Evolutionary conservation across 2,329 filamentous ascomycete genomes (phyloP), one percentile per base, ranked within the genome.

Genomic region (Verticillium longisporum): DNA sequence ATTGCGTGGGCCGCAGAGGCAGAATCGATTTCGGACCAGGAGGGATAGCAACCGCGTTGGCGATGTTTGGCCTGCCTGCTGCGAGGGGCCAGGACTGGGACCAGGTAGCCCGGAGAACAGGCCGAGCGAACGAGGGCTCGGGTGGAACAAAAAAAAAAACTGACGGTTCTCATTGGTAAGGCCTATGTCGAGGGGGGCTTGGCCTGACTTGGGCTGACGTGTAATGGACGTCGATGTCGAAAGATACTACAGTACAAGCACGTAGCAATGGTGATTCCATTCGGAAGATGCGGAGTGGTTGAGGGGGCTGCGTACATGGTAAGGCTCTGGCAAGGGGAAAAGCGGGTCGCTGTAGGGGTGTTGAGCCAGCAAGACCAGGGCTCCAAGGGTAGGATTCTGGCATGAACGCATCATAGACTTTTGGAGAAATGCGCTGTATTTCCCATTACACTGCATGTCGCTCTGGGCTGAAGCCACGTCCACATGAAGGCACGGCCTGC

Each of bases 341-440:
- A 50, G 41, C 21, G 41, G 41, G 41, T 4, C 41, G 4, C 9
- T 13, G 38, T 50, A 50, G 41, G 41, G 41, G 13, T 50, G 21
- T 18, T 18, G n/a, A n/a, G n/a, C n/a, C n/a, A n/a, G n/a, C n/a
- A n/a, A n/a, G n/a, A n/a, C n/a, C n/a, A n/a, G n/a, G 26, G 26
- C 26, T 26, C 26, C 26, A 26, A 26, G 26, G 41, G 41, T 31
- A 11, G 18, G 15, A 21, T 2, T 32, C 10, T 15, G 13, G 41
- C 14, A 58, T 58, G 56, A 33, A 58, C 56, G 56, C 56, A 58
- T 58, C 56, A 58, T 58, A 58, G 56, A 58, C 36, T 58, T 41
- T 33, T n/a, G 9, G 26, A 26, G 14, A 13, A 50, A 50, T 11
- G 41, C 18, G 41, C 9, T 21, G 41, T 50, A 26, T 26, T 21